These are phyloP conservation scores for Penicillium sp. DNA, from an alignment of 2,329 filamentous ascomycete genomes.

Conservation along the genomic window DNA sequence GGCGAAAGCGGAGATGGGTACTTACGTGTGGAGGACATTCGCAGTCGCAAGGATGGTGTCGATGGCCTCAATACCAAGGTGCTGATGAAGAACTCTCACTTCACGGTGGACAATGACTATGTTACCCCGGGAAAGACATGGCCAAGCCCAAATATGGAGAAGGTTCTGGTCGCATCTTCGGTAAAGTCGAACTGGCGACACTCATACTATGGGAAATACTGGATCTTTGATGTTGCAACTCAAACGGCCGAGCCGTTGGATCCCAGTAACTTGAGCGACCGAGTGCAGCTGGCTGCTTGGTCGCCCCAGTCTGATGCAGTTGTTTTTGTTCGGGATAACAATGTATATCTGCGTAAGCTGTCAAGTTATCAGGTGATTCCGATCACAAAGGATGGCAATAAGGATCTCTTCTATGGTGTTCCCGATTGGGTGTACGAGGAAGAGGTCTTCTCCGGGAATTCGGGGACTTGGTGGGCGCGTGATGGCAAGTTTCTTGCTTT, in stretches of 20 bases:
- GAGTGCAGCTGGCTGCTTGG: conserved; percentile 85
- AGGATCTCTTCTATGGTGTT: conserved; percentile 89
- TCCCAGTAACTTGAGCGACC: conserved; percentile 62
- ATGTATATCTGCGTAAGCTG: conserved; percentile 77
- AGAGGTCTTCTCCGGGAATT: conserved; percentile 77
- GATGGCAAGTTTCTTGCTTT: conserved; percentile 90
- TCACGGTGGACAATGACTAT: conserved; percentile 59
- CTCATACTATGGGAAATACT: conserved; percentile 83
- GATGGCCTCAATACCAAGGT: conserved; percentile 59
- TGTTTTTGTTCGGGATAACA: conserved; percentile 88
- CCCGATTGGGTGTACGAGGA: conserved; percentile 97
- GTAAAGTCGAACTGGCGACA: conserved; percentile 80
- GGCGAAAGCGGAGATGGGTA: conserved; percentile 64
- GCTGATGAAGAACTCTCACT: conserved; percentile 70
- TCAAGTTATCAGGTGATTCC: conserved; percentile 62
- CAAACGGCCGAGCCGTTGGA: conserved; percentile 78
- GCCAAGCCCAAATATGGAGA: conserved; percentile 82
- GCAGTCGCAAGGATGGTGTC: conserved; percentile 51
- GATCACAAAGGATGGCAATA: conserved; percentile 83
- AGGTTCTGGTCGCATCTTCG: conserved; percentile 79
- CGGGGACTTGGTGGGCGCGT: conserved; percentile 91
- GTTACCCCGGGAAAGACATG: conserved; percentile 63
- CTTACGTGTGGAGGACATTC: conserved; percentile 84
- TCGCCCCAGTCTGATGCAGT: conserved; percentile 83
- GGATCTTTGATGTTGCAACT: conserved; percentile 84